A percentile compares a stretch with the other conserved stretches of the same genome.
Conservation (phyloP, 306 rosid species). For the Senna siamea region DNA sequence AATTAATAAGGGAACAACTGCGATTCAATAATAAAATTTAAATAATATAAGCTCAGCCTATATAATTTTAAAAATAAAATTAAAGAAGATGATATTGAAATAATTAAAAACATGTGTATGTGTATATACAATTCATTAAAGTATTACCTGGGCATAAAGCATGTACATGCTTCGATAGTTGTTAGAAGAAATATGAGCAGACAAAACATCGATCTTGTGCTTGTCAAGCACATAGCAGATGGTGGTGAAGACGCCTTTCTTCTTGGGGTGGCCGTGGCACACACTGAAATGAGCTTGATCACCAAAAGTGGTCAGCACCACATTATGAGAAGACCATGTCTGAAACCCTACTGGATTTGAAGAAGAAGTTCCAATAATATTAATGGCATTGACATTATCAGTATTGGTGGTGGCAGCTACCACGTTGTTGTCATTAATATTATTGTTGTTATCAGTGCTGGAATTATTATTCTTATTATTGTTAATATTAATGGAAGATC, state of each 20-base stretch:
- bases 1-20: too few relatives aligned
- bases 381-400: not conserved
- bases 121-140: too few relatives aligned
- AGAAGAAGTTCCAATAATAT: conserved; percentile 22
- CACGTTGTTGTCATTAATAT: not conserved
- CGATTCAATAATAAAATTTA: too few relatives aligned
- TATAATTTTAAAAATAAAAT: too few relatives aligned
- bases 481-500: conserved; percentile 13
- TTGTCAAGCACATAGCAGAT: conserved; percentile 65
- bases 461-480: not conserved
- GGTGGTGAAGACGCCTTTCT: conserved; percentile 46
- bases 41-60: too few relatives aligned
- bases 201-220: conserved; percentile 49
- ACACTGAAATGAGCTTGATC: conserved; percentile 68
- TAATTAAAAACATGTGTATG: too few relatives aligned
- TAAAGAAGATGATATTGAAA: too few relatives aligned
- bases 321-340: conserved; percentile 60
- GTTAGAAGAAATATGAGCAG: conserved; percentile 53
- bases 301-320: conserved; percentile 60
- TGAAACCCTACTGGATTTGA: conserved; percentile 40
- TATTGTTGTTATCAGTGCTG: not conserved
- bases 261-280: conserved; percentile 48
- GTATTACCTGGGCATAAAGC: conserved; percentile 57
- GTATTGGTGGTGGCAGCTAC: not conserved
- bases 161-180: conserved; percentile 43